phyloP scores from a whole-genome alignment of 495 filamentous ascomycete genomes.

The Bathelium albidoporum region DNA sequence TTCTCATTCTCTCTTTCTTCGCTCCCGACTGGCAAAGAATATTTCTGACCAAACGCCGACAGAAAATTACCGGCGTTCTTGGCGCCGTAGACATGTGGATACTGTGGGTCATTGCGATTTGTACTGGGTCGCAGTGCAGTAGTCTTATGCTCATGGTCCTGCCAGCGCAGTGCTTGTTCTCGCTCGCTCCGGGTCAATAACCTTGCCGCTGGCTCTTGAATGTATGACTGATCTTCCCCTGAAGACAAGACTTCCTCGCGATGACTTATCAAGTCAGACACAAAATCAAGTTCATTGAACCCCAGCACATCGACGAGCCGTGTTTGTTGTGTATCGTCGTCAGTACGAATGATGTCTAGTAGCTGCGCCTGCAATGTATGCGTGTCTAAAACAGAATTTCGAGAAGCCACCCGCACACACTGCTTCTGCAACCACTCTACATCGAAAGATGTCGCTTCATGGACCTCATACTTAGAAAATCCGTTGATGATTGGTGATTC shows the following conservation, averaged over 20 bases:
- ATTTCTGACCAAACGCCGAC: constrained; percentile 63
- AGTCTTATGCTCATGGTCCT: constrained; percentile 76
- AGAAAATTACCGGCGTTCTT: constrained; percentile 77
- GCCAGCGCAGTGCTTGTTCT: constrained; percentile 59
- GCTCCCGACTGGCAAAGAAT: constrained; percentile 37
- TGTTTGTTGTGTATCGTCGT: constrained; percentile 82
- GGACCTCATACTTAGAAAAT: constrained; percentile 26
- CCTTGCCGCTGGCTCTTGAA: constrained; percentile 26
- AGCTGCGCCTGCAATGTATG: constrained; percentile 60
- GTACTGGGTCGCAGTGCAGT: constrained; percentile 52
- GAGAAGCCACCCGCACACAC: constrained; percentile 49
- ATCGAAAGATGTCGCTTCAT: constrained; percentile 16
- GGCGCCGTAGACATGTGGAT: constrained; percentile 85
- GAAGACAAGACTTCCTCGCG: constrained; percentile 48
- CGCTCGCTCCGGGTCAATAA: constrained; percentile 61
- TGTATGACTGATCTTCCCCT: constrained; percentile 31
- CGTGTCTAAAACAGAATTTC: constrained; percentile 51
- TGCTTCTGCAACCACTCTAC: constrained; percentile 53
- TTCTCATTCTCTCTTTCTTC: constrained; percentile 36
- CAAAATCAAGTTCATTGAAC: constrained; percentile 81
- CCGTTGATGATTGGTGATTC: constrained; percentile 16
- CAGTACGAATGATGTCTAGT: constrained; percentile 53
- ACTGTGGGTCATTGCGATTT: constrained; percentile 53
- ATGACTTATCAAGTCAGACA: constrained; percentile 72
- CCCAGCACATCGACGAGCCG: constrained; percentile 83